Base-by-base conservation (phyloP, 257 asterid species). In the Nicotiana tabacum region DNA sequence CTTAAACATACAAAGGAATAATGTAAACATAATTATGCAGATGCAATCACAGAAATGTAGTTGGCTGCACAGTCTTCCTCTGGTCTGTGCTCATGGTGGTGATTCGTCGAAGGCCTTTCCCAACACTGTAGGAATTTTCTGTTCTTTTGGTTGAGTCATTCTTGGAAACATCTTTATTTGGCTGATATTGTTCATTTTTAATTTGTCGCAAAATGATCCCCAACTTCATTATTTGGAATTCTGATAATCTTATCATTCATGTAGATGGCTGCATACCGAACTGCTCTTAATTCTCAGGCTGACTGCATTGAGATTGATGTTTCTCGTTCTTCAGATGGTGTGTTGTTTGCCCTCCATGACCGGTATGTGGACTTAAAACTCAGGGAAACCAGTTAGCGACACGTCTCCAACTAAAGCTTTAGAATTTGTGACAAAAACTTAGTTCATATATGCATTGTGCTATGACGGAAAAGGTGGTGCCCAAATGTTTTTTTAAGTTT, bases 61-160 rank as follows among this genome's bases (percentile, higher is more conserved):
- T 65, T 95, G 99, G 99, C 87, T 93, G 48, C 86, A 81, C 32
- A 91, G 78, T 86, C 93, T 97, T 86, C 98, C 98, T 35, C 88
- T 96, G 78, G 97, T 92, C 32, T 96, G 99, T 88, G 99, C 99
- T 78, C 99, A 96, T 88, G 99, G 99, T 69, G 99, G 99, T 65
- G 99, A 96, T 89, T 92, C 98, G n/a, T 88, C 93, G 81, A 90
- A 87, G 88, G 97, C 98, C 77, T 96, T 96, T 86, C 98, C 99
- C 46, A 96, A 94, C 84, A 96, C 98, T 27, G 99, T 96, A 91
- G 70, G 92, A 86, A 82, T 89, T 29, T 29, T 82, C 32, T 74
- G 16, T 48, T 82, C 84, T 61, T 21, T 83, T 79, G 72, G 35
- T 65, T 83, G 33, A 2, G 21, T 33, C 80, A 60, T 55, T 18